These are phyloP conservation scores for Capillidium heterosporum DNA, from an alignment of 371 early-diverging fungal genomes.

Conservation along the genomic window DNA sequence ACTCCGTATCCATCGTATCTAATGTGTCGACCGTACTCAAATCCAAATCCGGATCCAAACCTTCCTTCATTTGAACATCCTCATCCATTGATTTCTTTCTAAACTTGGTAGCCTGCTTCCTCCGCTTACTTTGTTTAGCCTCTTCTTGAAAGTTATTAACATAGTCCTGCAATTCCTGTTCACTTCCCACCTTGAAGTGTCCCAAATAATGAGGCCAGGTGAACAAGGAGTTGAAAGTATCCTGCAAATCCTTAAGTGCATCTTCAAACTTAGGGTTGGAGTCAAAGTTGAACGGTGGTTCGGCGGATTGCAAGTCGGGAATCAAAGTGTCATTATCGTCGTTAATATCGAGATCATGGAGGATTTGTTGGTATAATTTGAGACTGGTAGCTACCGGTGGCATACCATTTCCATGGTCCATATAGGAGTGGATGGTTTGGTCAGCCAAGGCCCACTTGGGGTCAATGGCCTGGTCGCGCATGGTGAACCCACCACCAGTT, in stretches of 20 bases:
- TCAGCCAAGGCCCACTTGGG: neutral
- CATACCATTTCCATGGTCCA: neutral
- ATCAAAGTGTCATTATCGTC: neutral
- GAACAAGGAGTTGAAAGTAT: neutral
- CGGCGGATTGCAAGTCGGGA: neutral
- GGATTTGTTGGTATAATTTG: neutral
- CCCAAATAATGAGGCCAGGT: neutral
- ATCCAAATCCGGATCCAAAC: too few species aligned
- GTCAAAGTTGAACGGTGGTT: neutral
- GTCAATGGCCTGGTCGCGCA: too few species aligned
- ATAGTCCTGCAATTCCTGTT: too few species aligned
- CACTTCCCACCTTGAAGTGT: too few species aligned
- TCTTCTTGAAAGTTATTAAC: too few species aligned
- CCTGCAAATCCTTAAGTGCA: neutral
- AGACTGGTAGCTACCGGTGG: neutral
- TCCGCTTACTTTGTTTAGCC: too few species aligned
- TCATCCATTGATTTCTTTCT: too few species aligned
- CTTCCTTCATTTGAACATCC: too few species aligned
- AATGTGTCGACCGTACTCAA: too few species aligned
- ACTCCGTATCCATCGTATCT: too few species aligned
- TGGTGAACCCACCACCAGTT: too few species aligned
- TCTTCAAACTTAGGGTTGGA: neutral
- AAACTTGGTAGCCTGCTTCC: too few species aligned
- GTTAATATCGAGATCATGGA: neutral
- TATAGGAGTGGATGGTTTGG: neutral